Evolutionary conservation across 495 filamentous ascomycete genomes (phyloP), one percentile per base, ranked within the genome.

Genomic region (Lasiosphaeriaceae sp.): DNA sequence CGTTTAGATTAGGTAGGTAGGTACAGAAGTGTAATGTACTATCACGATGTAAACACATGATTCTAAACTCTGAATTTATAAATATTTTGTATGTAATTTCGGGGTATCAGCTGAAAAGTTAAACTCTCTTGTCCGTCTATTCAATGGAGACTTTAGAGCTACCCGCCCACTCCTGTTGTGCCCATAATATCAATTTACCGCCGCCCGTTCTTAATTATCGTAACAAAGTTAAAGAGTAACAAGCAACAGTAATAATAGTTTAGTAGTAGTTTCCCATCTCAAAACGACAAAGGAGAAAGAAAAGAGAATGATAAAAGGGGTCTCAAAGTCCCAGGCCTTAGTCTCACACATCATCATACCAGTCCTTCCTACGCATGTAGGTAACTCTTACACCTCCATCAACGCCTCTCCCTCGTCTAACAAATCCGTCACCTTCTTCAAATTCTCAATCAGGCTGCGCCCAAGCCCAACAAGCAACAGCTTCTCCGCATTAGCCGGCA

Each of bases 401-500:
- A 96, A 74, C 72, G 91, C 88, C 80, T 98, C 95, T 6, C 90
- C 91, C 68, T 98, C 95, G 72, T 97, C 93, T 64, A 98, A 70
- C 73, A 96, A 77, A 57, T 85, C 86, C 56, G 88, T 88, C 46
- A 98, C 86, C 65, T 86, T 86, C 60, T 83, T 84, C 68, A 97
- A 62, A 74, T 97, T 92, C 58, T 80, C 80, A 61, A 97, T 86
- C 84, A 96, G 84, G 66, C 87, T 89, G 60, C 80, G 81, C 41
- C 93, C 94, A 67, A 96, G 86, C 14, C 90, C 92, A 34, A 97
- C 90, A 44, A 99, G 73, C 65, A 99, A 71, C 69, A 99, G 65
- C 74, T 97, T 97, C 83, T 99, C 94, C 47, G 94, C 95, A 67
- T 97, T 96, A 21, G 92, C 90, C 37, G 94, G 95, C 56, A 99